phyloP scores from a whole-genome alignment of 139 green algal species.

The Penium margaritaceum region DNA sequence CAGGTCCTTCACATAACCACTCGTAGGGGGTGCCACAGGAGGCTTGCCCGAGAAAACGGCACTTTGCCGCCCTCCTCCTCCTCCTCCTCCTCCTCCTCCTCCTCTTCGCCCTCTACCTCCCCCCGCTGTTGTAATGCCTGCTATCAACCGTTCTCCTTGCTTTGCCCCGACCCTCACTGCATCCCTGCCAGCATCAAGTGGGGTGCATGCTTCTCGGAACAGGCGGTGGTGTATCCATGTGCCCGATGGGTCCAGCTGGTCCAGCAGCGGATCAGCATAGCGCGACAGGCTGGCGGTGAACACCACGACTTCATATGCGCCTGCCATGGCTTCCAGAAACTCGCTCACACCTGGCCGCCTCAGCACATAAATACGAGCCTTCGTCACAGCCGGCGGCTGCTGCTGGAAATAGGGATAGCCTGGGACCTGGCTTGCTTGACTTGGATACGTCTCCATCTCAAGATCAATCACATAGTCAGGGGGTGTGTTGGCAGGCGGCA shows the following conservation, averaged over 20 bases:
- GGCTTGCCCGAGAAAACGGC: too few species aligned
- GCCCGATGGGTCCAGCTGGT: slow-evolving; percentile 70
- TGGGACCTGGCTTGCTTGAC: too few species aligned
- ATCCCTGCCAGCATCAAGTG: too few species aligned
- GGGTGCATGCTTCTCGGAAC: slow-evolving; percentile 84
- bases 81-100: too few species aligned
- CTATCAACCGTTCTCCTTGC: too few species aligned
- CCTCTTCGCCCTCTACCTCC: too few species aligned
- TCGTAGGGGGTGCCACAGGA: too few species aligned
- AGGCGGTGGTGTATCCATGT: slow-evolving; percentile 77
- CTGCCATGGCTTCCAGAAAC: slow-evolving; percentile 65
- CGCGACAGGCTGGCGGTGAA: slow-evolving; percentile 52
- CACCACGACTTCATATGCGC: slow-evolving; percentile 21
- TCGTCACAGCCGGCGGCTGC: slow-evolving; percentile 55
- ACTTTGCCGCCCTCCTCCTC: too few species aligned
- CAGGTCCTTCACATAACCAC: slow-evolving; percentile 90
- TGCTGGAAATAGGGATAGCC: too few species aligned
- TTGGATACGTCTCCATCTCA: slow-evolving; percentile 80
- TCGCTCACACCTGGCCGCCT: slow-evolving; percentile 87
- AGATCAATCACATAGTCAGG: slow-evolving; percentile 88
- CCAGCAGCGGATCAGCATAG: slow-evolving; percentile 76
- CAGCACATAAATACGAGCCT: slow-evolving; percentile 70
- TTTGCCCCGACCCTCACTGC: too few species aligned
- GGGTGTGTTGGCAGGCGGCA: slow-evolving; percentile 73
- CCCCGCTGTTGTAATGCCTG: too few species aligned